Evolutionary conservation across 768 basidiomycete genomes (phyloP).

Genomic region (Leucocoprinus sp.): DNA sequence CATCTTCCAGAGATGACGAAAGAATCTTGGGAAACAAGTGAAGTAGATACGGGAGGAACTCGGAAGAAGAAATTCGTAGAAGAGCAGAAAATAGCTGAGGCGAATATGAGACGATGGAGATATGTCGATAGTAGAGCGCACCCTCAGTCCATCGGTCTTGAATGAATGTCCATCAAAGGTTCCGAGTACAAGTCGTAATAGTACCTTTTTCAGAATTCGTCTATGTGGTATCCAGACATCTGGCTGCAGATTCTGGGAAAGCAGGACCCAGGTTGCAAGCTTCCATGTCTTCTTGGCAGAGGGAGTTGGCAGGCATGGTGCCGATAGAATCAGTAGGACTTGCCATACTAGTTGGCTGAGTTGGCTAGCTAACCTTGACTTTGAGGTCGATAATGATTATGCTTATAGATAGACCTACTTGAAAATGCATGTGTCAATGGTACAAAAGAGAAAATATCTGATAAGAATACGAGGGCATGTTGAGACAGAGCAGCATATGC

Average conservation of each 20-base stretch:
- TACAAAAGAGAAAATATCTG: conserved; percentile 42
- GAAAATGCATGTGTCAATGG: conserved; percentile 37
- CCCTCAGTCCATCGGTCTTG: conserved; percentile 4
- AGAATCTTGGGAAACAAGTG: conserved; percentile 4
- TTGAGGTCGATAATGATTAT: background rate
- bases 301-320: conserved; percentile 25
- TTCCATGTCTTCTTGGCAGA: conserved; percentile 37
- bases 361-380: conserved; percentile 27
- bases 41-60: background rate
- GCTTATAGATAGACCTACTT: conserved; percentile 27
- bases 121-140: background rate
- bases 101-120: background rate
- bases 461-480: conserved; percentile 41
- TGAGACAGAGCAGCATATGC: conserved; percentile 42
- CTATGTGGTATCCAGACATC: conserved; percentile 22
- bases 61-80: background rate
- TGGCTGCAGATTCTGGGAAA: conserved; percentile 39
- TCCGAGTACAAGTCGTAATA: conserved; percentile 1
- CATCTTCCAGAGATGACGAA: background rate
- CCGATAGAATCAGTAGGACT: conserved; percentile 33
- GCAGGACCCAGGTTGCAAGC: conserved; percentile 42
- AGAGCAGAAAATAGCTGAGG: conserved; percentile 5
- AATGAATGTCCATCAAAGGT: conserved; percentile 2
- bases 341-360: conserved; percentile 37
- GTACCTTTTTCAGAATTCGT: background rate